Evolutionary conservation across 345 rosid species (phyloP), one percentile per base, ranked within the genome.

Genomic region (Fremontodendron californicum): DNA sequence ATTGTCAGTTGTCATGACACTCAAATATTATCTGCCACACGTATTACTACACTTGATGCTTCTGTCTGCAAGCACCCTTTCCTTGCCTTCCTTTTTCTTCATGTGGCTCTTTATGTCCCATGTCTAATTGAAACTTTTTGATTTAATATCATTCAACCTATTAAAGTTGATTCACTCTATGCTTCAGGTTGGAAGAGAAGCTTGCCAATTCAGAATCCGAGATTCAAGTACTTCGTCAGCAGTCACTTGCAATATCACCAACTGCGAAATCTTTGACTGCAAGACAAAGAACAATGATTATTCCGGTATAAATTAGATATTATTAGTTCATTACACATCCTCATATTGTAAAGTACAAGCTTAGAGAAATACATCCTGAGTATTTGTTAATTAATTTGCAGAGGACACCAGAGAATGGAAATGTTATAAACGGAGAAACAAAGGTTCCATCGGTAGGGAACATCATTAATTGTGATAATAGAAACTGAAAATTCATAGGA

Each of bases 181-280:
- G 76, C 25, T 74, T 76, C 88, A 96, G 99, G 83, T 80, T 94
- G 74, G 98, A 96, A 86, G 98, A 96, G 83, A 96, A 91, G 80
- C 96, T 96, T 81, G 87, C 98, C 79, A 96, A 96, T 83, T 90
- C 94, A 55, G 98, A 96, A 82, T 92, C 99, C 2, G 99, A 96
- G 83, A 96, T 85, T 87, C 99, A 96, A 89, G 99, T 96, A 45
- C 95, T 96, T 54, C 93, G 99, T 71, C 97, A 96, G 84, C 99
- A 96, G 83, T 93, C 99, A 73, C 86, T 96, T 77, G 84, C 95
- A 75, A 87, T 96, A 80, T 96, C 99, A 23, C 99, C 99, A 57
- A 94, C 98, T 62, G 96, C 95, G 66, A 94, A 91, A 86, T 64
- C 91, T 77, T 78, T 92, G 84, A 76, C 97, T 73, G 80, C 86